Evolutionary conservation across 2,329 filamentous ascomycete genomes (phyloP), one percentile per base, ranked within the genome.

Genomic region (Microcyclospora tardicrescens): DNA sequence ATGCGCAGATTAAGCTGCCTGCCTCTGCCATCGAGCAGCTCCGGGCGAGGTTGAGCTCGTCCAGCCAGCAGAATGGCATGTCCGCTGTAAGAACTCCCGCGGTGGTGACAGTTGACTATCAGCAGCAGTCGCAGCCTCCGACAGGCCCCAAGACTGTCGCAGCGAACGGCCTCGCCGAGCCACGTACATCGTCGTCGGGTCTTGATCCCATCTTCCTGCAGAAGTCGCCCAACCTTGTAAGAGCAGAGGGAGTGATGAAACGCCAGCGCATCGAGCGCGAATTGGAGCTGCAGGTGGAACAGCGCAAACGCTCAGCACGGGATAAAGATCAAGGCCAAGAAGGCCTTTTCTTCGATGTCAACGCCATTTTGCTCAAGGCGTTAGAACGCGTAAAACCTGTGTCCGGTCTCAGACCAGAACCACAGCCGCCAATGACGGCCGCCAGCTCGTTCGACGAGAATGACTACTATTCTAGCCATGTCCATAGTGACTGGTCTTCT

Each of bases 401-500:
- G 50, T 73, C 80, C 53, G 71, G 74, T 55, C 66, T 73, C 46
- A 63, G 63, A 45, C 58, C 62, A 42, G 67, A 68, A 68, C 73
- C 75, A 65, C 68, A 79, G 61, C 69, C 68, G 55, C 76, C 77
- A 59, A 54, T 47, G 42, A 42, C 39, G 32, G 45, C 45, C 35
- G 82, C 72, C 71, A 84, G 89, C 61, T 91, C 84, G 28, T 84
- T 86, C 65, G 86, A 95, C 63, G 81, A 93, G 59, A 86, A 93
- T 57, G 91, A 86, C 31, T 93, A 93, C 62, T 95, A 96, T 68
- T 95, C 89, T 49, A 95, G 87, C 64, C 84, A 81, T 65, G 74
- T 73, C 46, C 48, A 56, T 46, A 80, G 87, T 67, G 83, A 87
- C 59, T 93, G 86, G 47, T 64, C 74, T 57, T 68, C 73, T 57